Percentiles rank a stretch among this genome's conserved stretches.
phyloP scores from a whole-genome alignment of 768 basidiomycete species.

The Naematelia encephala region DNA sequence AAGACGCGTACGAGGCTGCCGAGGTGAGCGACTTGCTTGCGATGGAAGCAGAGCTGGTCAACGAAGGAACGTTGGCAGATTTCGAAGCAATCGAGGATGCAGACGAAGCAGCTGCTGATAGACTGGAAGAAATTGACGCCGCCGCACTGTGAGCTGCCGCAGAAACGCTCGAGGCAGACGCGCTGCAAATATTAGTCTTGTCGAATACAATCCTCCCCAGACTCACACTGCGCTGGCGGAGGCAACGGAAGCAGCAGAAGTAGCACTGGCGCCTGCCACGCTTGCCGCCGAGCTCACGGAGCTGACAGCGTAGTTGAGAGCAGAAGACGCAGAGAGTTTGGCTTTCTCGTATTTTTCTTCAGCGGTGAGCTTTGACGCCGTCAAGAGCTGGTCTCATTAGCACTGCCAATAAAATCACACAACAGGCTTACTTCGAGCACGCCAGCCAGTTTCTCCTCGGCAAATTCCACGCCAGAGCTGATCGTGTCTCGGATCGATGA shows the following conservation, averaged over 20 bases:
- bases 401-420: not conserved
- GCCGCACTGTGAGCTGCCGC: constrained; percentile 41
- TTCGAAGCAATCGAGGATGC: constrained; percentile 44
- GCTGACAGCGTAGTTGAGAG: constrained; percentile 31
- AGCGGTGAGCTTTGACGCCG: constrained; percentile 45
- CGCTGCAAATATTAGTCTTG: constrained; percentile 18
- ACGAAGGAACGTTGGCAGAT: constrained; percentile 35
- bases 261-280: constrained; percentile 42
- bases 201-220: not conserved
- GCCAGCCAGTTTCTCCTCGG: constrained; percentile 67
- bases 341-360: constrained; percentile 50
- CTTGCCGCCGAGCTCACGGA: constrained; percentile 41
- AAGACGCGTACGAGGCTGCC: constrained; percentile 42
- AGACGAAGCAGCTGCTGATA: constrained; percentile 44
- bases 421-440: constrained; percentile 44
- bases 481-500: constrained; percentile 65
- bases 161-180: constrained; percentile 48
- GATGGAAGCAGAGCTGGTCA: constrained; percentile 40
- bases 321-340: constrained; percentile 44
- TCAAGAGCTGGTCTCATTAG: constrained; percentile 52
- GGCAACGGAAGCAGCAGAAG: constrained; percentile 44
- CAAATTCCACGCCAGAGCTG: constrained; percentile 64
- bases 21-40: constrained; percentile 47
- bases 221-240: constrained; percentile 46
- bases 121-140: constrained; percentile 38